These are phyloP conservation scores for Crataegus laevigata DNA, from an alignment of 306 rosid genomes.

Conservation along the genomic window DNA sequence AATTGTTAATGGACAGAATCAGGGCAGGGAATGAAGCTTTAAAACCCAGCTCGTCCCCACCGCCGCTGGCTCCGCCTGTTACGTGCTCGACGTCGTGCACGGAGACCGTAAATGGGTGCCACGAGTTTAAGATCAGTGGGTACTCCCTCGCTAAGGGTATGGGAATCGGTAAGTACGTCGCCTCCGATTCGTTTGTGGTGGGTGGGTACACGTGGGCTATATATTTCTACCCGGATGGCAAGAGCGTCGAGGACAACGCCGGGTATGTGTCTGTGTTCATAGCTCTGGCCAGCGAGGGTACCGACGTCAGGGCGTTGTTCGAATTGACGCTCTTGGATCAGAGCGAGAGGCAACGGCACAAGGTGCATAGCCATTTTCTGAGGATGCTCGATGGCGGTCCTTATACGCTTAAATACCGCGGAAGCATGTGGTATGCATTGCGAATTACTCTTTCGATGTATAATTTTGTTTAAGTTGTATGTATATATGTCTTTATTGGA, in stretches of 20 bases:
- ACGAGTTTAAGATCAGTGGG: conserved; percentile 47
- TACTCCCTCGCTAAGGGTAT: conserved; percentile 47
- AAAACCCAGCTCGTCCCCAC: conserved; percentile 15
- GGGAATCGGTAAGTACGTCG: conserved; percentile 50
- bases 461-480: not conserved
- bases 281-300: conserved; percentile 50
- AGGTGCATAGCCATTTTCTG: conserved; percentile 56
- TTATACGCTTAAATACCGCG: conserved; percentile 51
- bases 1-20: conserved; percentile 45
- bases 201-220: conserved; percentile 61
- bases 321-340: conserved; percentile 53
- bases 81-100: conserved; percentile 41
- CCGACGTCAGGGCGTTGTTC: conserved; percentile 55
- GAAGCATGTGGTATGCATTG: conserved; percentile 58
- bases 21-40: conserved; percentile 19
- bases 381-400: conserved; percentile 55
- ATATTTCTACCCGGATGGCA: conserved; percentile 63
- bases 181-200: conserved; percentile 48
- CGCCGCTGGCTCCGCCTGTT: conserved; percentile 2
- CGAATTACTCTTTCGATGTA: not conserved
- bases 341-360: conserved; percentile 48
- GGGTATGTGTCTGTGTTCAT: conserved; percentile 48
- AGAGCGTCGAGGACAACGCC: conserved; percentile 49
- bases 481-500: not conserved
- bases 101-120: conserved; percentile 47